Evolutionary conservation across 495 filamentous ascomycete genomes (phyloP).

Genomic region (Apiosordaria backusii): DNA sequence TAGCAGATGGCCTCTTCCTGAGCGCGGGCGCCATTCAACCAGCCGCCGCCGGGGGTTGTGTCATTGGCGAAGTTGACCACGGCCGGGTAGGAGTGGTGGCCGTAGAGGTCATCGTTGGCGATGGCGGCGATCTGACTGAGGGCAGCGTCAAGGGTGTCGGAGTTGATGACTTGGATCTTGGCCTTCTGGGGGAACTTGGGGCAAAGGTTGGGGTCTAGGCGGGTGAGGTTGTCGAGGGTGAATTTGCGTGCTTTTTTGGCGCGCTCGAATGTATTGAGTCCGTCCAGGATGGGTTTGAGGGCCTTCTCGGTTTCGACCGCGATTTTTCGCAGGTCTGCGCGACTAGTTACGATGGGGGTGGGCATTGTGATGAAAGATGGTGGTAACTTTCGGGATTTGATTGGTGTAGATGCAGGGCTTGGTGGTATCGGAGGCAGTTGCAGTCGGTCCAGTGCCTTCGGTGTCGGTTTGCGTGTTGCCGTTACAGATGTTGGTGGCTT

Average conservation of each 20-base stretch:
- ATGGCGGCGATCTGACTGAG: neutral
- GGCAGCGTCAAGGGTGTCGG: constrained; percentile 1
- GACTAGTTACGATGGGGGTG: neutral
- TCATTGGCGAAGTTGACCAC: constrained; percentile 60
- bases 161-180: neutral
- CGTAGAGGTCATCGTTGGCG: neutral
- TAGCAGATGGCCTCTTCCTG: constrained; percentile 65
- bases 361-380: neutral
- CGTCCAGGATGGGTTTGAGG: no score
- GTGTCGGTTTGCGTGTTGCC: no score
- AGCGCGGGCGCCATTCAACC: constrained; percentile 48
- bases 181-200: neutral
- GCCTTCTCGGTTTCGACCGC: neutral
- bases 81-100: constrained; percentile 19
- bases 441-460: neutral
- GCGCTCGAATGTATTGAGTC: neutral
- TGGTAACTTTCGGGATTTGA: neutral
- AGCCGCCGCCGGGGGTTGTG: constrained; percentile 51
- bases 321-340: neutral
- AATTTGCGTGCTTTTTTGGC: neutral
- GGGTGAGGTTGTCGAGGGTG: neutral
- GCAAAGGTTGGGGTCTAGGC: neutral
- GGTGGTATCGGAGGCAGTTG: neutral
- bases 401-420: neutral
- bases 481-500: neutral